Percentiles rank a stretch among this genome's conserved stretches.
These are phyloP conservation scores for Zelonia costaricensis DNA, from an alignment of 208 protist species.

Conservation along the genomic window DNA sequence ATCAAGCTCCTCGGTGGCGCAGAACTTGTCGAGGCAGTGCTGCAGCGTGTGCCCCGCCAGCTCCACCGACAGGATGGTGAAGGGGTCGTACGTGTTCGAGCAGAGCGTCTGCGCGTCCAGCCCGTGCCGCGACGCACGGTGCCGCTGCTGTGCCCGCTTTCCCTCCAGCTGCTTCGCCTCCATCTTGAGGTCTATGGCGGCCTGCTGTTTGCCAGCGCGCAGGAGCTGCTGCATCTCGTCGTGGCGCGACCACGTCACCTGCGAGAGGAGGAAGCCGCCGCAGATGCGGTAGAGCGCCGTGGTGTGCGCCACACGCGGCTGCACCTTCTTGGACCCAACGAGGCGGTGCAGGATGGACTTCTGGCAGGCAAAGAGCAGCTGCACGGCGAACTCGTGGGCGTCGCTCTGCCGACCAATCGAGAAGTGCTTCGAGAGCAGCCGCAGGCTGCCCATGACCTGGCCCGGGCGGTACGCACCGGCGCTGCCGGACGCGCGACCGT, in stretches of 20 bases:
- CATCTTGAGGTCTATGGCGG: constrained; percentile 76
- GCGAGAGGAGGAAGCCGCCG: constrained; percentile 84
- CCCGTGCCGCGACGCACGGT: constrained; percentile 8
- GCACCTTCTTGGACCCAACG: constrained; percentile 70
- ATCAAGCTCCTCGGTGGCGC: constrained; percentile 65
- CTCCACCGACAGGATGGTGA: constrained; percentile 79
- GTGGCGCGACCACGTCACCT: constrained; percentile 73
- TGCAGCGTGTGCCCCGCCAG: constrained; percentile 66
- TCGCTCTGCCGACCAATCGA: constrained; percentile 84
- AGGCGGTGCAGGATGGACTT: constrained; percentile 76
- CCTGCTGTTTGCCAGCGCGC: constrained; percentile 67
- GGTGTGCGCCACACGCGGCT: constrained; percentile 61
- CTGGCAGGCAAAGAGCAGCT: constrained; percentile 82
- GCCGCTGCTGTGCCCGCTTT: neutral
- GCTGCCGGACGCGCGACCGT: constrained; percentile 3
- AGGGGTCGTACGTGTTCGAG: constrained; percentile 90
- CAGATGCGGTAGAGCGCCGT: constrained; percentile 81
- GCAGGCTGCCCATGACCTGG: constrained; percentile 62
- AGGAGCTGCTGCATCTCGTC: constrained; percentile 83
- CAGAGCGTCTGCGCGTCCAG: constrained; percentile 31
- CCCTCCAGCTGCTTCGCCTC: constrained; percentile 20
- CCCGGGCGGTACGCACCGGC: constrained; percentile 52
- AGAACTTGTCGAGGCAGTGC: constrained; percentile 83
- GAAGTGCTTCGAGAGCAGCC: constrained; percentile 75
- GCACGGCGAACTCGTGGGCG: constrained; percentile 90